Evolutionary conservation across 108 stramenopile genomes (phyloP).

Genomic region (Ochromonas danica): DNA sequence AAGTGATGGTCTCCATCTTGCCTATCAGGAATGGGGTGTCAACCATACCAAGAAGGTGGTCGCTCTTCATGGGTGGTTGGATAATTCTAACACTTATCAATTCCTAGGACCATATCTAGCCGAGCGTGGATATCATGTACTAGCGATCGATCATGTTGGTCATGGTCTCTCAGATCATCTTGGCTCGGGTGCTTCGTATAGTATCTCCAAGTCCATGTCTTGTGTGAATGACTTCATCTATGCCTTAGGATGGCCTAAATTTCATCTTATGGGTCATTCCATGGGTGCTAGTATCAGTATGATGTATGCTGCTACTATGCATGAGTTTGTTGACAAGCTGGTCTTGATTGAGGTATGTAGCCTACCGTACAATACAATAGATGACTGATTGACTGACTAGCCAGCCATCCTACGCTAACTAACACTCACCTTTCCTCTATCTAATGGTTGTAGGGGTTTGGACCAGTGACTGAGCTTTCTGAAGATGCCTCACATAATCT

Average conservation of each 20-base stretch:
- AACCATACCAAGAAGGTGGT: conserved; percentile 8
- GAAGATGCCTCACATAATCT: background rate
- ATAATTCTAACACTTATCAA: conserved; percentile 39
- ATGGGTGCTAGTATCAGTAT: conserved; percentile 7
- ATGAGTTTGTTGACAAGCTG: conserved; percentile 2
- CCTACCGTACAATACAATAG: too few relatives aligned
- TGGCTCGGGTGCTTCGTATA: background rate
- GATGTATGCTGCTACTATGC: background rate
- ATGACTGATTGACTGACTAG: too few relatives aligned
- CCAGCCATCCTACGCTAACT: too few relatives aligned
- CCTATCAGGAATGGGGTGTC: conserved; percentile 29
- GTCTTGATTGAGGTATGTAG: conserved; percentile 26
- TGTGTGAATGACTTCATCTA: background rate
- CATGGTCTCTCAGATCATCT: conserved; percentile 30
- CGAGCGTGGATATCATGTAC: conserved; percentile 19
- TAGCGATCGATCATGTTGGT: conserved; percentile 31
- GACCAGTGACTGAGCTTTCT: background rate
- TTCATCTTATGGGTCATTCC: background rate
- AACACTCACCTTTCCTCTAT: too few relatives aligned
- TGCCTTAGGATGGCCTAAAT: background rate
- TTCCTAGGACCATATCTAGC: conserved; percentile 21
- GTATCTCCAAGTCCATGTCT: background rate
- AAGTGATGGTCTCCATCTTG: conserved; percentile 32
- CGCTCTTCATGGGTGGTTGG: conserved; percentile 42
- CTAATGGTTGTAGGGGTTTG: too few relatives aligned